Percentiles rank a stretch among this genome's conserved stretches.
These are phyloP conservation scores for Nitzschia sp. DNA, from an alignment of 108 stramenopile genomes.

Conservation along the genomic window DNA sequence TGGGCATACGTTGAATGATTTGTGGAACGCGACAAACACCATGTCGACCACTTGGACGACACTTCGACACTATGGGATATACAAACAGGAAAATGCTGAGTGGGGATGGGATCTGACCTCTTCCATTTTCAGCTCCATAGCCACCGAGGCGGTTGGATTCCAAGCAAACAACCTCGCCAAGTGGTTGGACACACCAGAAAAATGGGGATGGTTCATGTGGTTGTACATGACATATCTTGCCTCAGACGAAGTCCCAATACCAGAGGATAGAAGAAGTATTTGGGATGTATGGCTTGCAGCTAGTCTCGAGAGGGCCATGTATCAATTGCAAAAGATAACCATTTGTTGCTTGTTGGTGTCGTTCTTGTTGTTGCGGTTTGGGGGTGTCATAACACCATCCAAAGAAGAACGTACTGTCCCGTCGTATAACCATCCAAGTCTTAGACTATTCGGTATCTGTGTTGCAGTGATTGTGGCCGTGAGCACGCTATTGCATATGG, in stretches of 20 bases:
- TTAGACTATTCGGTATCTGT: no score
- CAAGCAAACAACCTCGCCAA: background rate
- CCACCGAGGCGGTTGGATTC: conserved; percentile 7
- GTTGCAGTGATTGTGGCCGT: no score
- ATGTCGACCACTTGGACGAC: conserved; percentile 5
- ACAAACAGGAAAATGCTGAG: conserved; percentile 25
- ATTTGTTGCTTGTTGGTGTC: no score
- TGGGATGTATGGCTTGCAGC: background rate
- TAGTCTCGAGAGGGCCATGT: background rate
- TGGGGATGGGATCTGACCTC: conserved; percentile 43
- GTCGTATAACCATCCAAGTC: no score
- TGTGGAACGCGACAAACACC: conserved; percentile 1
- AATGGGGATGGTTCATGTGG: no score
- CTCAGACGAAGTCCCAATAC: background rate
- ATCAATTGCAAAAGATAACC: no score
- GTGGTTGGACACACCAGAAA: background rate
- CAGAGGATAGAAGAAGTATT: background rate
- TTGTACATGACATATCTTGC: background rate
- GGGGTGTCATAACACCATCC: no score
- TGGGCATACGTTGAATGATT: conserved; percentile 26
- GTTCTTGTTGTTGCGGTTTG: no score
- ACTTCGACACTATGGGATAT: conserved; percentile 21
- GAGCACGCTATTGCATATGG: no score
- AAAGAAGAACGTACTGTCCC: no score
- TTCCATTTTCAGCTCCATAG: conserved; percentile 24